Base-by-base conservation (phyloP, 306 rosid species). In the Lotus japonicus region DNA sequence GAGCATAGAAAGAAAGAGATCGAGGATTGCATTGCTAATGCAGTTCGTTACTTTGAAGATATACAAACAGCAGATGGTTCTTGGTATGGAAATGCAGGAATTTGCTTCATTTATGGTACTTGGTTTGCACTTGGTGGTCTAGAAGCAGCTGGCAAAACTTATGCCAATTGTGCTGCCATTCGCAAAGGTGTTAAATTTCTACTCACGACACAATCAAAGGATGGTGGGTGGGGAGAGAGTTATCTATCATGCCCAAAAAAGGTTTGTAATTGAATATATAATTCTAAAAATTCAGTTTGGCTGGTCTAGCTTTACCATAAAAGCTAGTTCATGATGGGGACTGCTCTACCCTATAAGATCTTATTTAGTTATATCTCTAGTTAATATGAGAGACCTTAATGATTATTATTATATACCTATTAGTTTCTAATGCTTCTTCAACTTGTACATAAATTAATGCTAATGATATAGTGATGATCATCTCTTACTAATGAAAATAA, bases 171-270 rank as follows among this genome's bases (percentile, higher is more conserved):
- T 48, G 26, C 56, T 51, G 57, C 90, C 10, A 77, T 84, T 33
- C 83, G 87, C 7, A 89, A 70, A 59, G 89, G 67, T 0, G 84
- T 81, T 0, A 8, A 71, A 2, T 89, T 89, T 76, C 71, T 89
- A 17, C 87, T 89, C 15, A 28, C 17, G 9, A 21, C 65, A 10
- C 92, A 84, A 16, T 74, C 68, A 23, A 74, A 82, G 0, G 78
- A 89, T 16, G 96, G 96, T 44, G 96, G 96, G 1, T 89, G 96
- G 96, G 92, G 86, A 5, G 96, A 89, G 49, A 84, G 92, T 31
- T 83, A 84, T 63, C 79, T 83, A 45, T 89, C 88, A 41, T 48
- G 88, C 43, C 87, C 86, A 0, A 51, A 70, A 70, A 80, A 82
- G 84, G 90, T 86, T 41, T 7, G 4, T n/a, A 5, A 4, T 36